Evolutionary conservation across 2,329 filamentous ascomycete genomes (phyloP), one percentile per base, ranked within the genome.

Genomic region (Cordyceps farinosa): DNA sequence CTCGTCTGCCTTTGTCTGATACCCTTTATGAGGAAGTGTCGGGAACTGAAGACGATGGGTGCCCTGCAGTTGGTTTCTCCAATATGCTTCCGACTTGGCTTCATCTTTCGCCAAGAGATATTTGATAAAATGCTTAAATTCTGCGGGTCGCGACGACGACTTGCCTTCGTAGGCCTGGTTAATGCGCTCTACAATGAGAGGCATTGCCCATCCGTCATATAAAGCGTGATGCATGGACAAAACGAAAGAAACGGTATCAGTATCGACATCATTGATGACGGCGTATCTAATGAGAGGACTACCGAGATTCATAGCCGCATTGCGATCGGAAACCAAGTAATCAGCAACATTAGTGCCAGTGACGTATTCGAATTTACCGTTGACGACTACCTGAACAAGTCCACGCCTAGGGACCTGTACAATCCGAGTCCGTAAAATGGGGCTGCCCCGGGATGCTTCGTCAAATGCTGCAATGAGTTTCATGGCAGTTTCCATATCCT

Each of bases 191-290:
- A 83, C 75, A 2, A 83, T 70, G 3, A 83, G 68, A 5, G 79
- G 79, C 78, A 84, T 80, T 0, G 78, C 80, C 82, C 83, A 85
- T 30, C 83, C 83, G 58, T 86, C 83, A 64, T 86, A 86, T 0
- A 85, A 69, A 5, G 79, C 80, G 66, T 86, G 83, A 66, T 86
- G 83, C 73, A 84, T 80, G 1, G 81, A 82, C 65, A 82, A 72
- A n/a, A 85, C 78, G 65, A 85, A 82, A 66, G 77, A 74, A 17
- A 72, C 68, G 52, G 72, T 75, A 42, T 69, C 71, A 5, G 69
- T 70, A 7, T 68, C 66, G 3, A 68, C 64, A 38, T 76, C 72
- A 3, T 71, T 61, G 13, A 82, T 71, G 15, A 83, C 68, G 4
- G 77, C 79, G 58, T 79, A 83, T 9, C 80, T 77, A 3, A 80